A percentile compares a stretch with the other conserved stretches of the same genome.
Conservation (phyloP, 2,329 filamentous ascomycete species). For the Claviceps monticola region DNA sequence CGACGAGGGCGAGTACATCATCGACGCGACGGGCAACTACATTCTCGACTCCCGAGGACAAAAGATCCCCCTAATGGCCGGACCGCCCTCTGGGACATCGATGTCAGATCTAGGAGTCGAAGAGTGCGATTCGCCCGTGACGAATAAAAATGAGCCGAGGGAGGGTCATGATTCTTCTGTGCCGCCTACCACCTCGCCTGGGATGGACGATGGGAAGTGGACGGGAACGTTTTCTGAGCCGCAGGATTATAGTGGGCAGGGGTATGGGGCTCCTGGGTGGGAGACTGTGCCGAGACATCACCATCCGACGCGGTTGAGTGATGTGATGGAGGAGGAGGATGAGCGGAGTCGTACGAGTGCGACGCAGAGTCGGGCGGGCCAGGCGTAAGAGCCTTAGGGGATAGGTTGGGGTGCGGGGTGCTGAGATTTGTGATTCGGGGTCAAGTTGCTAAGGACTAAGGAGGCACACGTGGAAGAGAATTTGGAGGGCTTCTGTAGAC, state of each 20-base stretch:
- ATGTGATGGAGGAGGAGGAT: conserved; percentile 77
- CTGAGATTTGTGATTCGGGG: too few relatives aligned
- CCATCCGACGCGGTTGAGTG: conserved; percentile 76
- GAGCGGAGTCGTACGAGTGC: conserved; percentile 65
- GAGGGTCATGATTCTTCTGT: conserved; percentile 18
- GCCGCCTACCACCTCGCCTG: conserved; percentile 8
- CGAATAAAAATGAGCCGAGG: conserved; percentile 28
- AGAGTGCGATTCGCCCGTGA: conserved; percentile 43
- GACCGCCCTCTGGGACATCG: conserved; percentile 27
- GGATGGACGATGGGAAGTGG: conserved; percentile 22
- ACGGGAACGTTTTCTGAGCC: conserved; percentile 26
- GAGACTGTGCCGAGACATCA: conserved; percentile 67
- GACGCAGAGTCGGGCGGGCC: conserved; percentile 39
- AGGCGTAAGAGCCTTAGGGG: neutral
- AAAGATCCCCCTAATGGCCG: conserved; percentile 37
- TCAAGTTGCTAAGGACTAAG: too few relatives aligned
- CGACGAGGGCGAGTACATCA: conserved; percentile 58
- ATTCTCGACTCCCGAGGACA: conserved; percentile 47
- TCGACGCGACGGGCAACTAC: conserved; percentile 47
- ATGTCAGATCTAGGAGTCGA: conserved; percentile 39
- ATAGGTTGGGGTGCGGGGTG: neutral
- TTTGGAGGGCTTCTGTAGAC: too few relatives aligned
- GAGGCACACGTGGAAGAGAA: too few relatives aligned
- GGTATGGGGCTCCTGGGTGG: conserved; percentile 58
- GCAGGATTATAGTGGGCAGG: conserved; percentile 52